Percentiles rank a stretch among this genome's conserved stretches.
These are phyloP conservation scores for Saccharomyces hybrid DNA, from an alignment of 1,139 yeast genomes.

Conservation along the genomic window DNA sequence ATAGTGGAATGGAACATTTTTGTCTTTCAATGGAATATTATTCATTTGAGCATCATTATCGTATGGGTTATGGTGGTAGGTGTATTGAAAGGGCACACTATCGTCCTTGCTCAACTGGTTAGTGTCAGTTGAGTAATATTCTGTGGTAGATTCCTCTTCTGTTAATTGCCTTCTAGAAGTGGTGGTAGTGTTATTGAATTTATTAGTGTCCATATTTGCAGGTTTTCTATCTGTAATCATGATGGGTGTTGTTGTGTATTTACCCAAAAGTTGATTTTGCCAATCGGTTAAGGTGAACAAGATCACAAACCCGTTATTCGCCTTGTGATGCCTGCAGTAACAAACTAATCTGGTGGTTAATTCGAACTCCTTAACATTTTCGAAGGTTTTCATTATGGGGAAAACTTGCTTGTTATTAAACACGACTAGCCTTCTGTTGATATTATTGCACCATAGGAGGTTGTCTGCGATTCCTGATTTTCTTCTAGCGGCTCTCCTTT, in stretches of 20 bases:
- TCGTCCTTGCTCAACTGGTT: background rate
- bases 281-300: slow-evolving; percentile 61
- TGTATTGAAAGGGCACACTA: background rate
- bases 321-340: slow-evolving; percentile 91
- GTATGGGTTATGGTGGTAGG: background rate
- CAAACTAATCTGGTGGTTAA: slow-evolving; percentile 84
- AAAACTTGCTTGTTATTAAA: slow-evolving; percentile 86
- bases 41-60: background rate
- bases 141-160: slow-evolving; percentile 2
- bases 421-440: slow-evolving; percentile 73
- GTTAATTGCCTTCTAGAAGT: slow-evolving; percentile 1
- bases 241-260: slow-evolving; percentile 61
- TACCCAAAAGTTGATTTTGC: slow-evolving; percentile 58
- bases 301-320: slow-evolving; percentile 66
- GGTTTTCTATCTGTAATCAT: slow-evolving; percentile 87
- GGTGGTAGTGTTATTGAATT: background rate
- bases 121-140: slow-evolving; percentile 1
- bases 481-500: slow-evolving; percentile 85
- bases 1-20: no score
- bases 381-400: slow-evolving; percentile 57
- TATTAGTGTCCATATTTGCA: slow-evolving; percentile 30
- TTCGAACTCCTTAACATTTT: slow-evolving; percentile 41
- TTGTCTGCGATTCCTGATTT: slow-evolving; percentile 64
- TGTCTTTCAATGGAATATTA: no score
- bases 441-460: slow-evolving; percentile 66